These are phyloP conservation scores for Polygonum maritimum DNA, from an alignment of 148 eudicot species.

Conservation along the genomic window DNA sequence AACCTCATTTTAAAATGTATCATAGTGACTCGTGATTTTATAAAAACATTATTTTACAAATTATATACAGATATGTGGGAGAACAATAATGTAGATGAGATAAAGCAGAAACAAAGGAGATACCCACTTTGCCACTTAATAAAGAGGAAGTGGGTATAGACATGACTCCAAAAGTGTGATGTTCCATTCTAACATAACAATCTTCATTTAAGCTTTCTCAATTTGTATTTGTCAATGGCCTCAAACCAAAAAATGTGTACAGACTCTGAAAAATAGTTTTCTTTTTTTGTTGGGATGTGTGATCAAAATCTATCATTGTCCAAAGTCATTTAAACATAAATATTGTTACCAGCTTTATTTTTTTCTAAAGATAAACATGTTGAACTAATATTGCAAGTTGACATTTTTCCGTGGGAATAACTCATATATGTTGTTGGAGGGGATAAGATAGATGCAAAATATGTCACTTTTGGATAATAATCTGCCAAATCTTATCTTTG, in stretches of 20 bases:
- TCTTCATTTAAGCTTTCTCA: neutral
- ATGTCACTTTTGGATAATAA: neutral
- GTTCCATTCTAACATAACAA: neutral
- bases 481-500: conserved; percentile 4
- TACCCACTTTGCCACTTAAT: neutral
- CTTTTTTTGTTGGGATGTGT: neutral
- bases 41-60: too few relatives aligned
- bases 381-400: too few relatives aligned
- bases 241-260: neutral
- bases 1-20: too few relatives aligned
- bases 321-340: too few relatives aligned
- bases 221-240: neutral
- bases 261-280: neutral
- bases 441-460: neutral
- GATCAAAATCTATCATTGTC: too few relatives aligned
- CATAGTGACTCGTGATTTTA: too few relatives aligned
- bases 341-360: too few relatives aligned
- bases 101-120: neutral
- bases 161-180: neutral
- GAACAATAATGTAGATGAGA: too few relatives aligned
- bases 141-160: neutral
- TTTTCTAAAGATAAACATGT: too few relatives aligned
- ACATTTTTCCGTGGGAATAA: neutral
- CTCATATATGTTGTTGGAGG: neutral
- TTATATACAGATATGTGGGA: too few relatives aligned